phyloP scores from a whole-genome alignment of 768 basidiomycete genomes.

The Dentipellis sp. region DNA sequence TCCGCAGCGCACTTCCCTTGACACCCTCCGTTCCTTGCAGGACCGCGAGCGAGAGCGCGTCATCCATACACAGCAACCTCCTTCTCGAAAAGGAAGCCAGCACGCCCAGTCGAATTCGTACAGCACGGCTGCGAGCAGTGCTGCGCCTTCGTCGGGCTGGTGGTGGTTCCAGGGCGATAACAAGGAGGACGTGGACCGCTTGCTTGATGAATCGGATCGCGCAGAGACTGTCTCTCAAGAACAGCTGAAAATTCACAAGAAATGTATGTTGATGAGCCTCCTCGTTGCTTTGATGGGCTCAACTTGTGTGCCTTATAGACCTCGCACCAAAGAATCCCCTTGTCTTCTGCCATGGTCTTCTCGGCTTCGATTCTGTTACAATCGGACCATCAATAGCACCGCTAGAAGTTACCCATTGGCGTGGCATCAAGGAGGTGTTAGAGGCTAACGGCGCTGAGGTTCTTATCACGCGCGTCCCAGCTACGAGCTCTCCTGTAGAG shows the following conservation, averaged over 20 bases:
- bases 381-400: conserved; percentile 72
- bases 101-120: neutral
- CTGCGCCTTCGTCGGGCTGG: conserved; percentile 17
- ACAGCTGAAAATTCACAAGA: conserved; percentile 36
- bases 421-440: conserved; percentile 90
- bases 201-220: conserved; percentile 46
- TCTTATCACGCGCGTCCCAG: conserved; percentile 89
- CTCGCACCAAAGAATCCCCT: conserved; percentile 74
- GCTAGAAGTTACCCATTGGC: conserved; percentile 89
- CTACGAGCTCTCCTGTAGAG: conserved; percentile 81
- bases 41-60: neutral
- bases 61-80: neutral
- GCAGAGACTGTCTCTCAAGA: conserved; percentile 38
- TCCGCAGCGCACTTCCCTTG: conserved; percentile 42
- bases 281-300: neutral
- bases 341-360: conserved; percentile 91
- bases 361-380: conserved; percentile 82
- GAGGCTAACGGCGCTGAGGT: conserved; percentile 85
- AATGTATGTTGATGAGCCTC: conserved; percentile 39
- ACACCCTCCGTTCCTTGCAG: conserved; percentile 43
- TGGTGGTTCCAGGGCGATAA: conserved; percentile 47
- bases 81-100: neutral
- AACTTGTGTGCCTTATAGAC: conserved; percentile 34
- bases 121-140: neutral
- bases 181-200: conserved; percentile 33